A percentile compares a stretch with the other conserved stretches of the same genome.
Conservation (phyloP, 768 basidiomycete species). For the Boletus sp. region DNA sequence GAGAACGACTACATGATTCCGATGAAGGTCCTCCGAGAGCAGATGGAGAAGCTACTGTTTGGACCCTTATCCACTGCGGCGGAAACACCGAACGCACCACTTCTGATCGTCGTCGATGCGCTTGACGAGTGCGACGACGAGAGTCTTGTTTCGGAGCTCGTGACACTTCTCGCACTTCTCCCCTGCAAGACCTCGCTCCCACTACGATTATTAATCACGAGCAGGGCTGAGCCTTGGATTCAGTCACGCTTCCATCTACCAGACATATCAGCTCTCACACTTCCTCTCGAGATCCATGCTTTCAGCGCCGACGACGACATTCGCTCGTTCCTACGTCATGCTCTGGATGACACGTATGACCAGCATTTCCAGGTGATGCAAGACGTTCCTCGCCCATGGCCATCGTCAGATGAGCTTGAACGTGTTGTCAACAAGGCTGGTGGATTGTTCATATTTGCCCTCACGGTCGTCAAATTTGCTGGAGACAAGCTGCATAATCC, state of each 20-base stretch:
- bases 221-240: not conserved
- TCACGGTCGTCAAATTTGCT: slow-evolving; percentile 29
- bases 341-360: slow-evolving; percentile 18
- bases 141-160: slow-evolving; percentile 25
- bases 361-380: slow-evolving; percentile 21
- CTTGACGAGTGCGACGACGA: slow-evolving; percentile 29
- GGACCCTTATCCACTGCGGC: slow-evolving; percentile 15
- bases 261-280: not conserved
- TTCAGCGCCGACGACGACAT: not conserved
- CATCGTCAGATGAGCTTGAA: slow-evolving; percentile 20
- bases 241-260: slow-evolving; percentile 19
- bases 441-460: slow-evolving; percentile 31
- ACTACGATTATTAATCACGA: not conserved
- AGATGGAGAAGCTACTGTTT: slow-evolving; percentile 26
- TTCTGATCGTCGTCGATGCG: slow-evolving; percentile 24
- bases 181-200: slow-evolving; percentile 13
- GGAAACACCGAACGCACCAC: slow-evolving; percentile 4
- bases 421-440: slow-evolving; percentile 16
- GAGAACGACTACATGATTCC: slow-evolving; percentile 11
- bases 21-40: slow-evolving; percentile 28
- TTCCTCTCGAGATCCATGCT: no score
- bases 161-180: slow-evolving; percentile 20
- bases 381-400: slow-evolving; percentile 24
- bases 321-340: slow-evolving; percentile 18
- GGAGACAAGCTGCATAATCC: slow-evolving; percentile 17